Conservation (phyloP, 2,329 filamentous ascomycete genomes). For the Apiospora marii region DNA sequence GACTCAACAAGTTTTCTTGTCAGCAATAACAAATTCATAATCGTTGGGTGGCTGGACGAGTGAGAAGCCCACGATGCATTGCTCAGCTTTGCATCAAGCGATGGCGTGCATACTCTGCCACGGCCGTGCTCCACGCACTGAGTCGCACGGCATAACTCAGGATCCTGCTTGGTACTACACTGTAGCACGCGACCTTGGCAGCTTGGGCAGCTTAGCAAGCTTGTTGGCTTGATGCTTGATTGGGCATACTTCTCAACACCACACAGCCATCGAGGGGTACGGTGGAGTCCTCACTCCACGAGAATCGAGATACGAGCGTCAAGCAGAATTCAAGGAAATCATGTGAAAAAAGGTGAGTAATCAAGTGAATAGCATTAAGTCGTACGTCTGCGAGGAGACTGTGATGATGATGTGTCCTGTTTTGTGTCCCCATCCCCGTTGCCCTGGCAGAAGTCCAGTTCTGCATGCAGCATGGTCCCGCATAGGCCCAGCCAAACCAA, state of each 20-base stretch:
- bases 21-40: background rate
- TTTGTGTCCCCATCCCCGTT: background rate
- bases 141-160: background rate
- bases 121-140: background rate
- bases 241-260: background rate
- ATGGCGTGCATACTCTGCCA: background rate
- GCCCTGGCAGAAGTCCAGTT: background rate
- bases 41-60: background rate
- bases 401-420: background rate
- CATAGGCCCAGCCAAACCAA: background rate
- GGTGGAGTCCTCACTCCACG: background rate
- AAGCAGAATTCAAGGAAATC: background rate
- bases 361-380: background rate
- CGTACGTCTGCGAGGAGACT: background rate
- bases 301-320: background rate
- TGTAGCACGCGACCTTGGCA: background rate
- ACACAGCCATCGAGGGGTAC: background rate
- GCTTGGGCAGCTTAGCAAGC: too few relatives aligned
- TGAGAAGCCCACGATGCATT: background rate
- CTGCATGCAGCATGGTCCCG: background rate
- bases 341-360: background rate
- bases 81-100: background rate
- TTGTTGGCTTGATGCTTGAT: too few relatives aligned
- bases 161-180: background rate
- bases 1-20: background rate